phyloP scores from a whole-genome alignment of 169 alveolate species.

The Plasmodium knowlesi region DNA sequence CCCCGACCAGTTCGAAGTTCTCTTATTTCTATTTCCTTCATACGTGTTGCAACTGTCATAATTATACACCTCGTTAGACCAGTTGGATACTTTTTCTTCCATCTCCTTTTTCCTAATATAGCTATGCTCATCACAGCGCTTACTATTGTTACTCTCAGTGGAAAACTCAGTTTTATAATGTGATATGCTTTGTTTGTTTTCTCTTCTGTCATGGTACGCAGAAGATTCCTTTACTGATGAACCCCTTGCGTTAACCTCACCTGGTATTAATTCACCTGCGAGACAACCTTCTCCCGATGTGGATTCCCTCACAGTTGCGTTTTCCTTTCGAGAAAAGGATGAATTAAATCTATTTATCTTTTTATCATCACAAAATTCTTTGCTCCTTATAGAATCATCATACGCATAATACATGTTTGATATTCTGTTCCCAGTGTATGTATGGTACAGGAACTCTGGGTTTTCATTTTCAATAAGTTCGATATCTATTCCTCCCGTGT shows the following conservation, averaged over 20 bases:
- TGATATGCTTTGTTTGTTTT: not conserved
- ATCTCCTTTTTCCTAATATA: not conserved
- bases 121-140: not conserved
- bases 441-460: slow-evolving; percentile 62
- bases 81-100: slow-evolving; percentile 2
- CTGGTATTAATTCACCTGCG: not conserved
- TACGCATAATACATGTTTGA: slow-evolving; percentile 59
- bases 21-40: not conserved
- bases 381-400: slow-evolving; percentile 41
- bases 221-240: not conserved
- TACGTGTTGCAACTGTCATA: not conserved
- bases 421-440: slow-evolving; percentile 70
- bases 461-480: slow-evolving; percentile 70
- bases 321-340: slow-evolving; percentile 4
- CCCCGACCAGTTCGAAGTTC: not conserved
- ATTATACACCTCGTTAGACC: slow-evolving; percentile 1
- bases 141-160: not conserved
- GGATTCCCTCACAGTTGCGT: not conserved
- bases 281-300: not conserved
- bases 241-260: not conserved
- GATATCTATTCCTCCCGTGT: slow-evolving; percentile 70
- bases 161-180: not conserved
- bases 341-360: slow-evolving; percentile 25
- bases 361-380: slow-evolving; percentile 18
- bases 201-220: not conserved